Evolutionary conservation across 768 basidiomycete species (phyloP).

Genomic region (Collybia sordida): DNA sequence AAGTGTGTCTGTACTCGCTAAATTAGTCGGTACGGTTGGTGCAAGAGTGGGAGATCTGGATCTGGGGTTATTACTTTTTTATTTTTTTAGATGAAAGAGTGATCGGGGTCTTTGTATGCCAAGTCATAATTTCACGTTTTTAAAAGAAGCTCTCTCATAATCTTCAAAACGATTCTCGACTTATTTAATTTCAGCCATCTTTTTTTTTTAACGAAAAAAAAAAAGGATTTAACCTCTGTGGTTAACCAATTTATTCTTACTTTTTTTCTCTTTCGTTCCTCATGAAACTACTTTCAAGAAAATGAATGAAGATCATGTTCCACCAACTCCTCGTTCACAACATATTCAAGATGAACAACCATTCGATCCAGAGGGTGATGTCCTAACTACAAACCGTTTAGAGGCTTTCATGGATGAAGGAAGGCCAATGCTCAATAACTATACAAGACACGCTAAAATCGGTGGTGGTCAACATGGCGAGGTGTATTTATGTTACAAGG

Average conservation of each 20-base stretch:
- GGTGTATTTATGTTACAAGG: conserved; percentile 67
- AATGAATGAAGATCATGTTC: conserved; percentile 22
- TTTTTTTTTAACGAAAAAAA: no score
- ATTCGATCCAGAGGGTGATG: conserved; percentile 41
- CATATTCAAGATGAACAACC: conserved; percentile 6
- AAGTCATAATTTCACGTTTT: conserved; percentile 17
- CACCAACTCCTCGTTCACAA: conserved; percentile 15
- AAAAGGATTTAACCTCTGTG: no score
- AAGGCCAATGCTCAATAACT: conserved; percentile 77
- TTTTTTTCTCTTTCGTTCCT: conserved; percentile 18
- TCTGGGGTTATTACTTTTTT: conserved; percentile 10
- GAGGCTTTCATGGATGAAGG: conserved; percentile 38
- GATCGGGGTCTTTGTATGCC: conserved; percentile 20
- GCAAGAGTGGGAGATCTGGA: conserved; percentile 13
- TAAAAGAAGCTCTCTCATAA: conserved; percentile 30
- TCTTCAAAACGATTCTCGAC: conserved; percentile 27
- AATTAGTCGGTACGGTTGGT: conserved; percentile 7
- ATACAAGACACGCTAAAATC: conserved; percentile 71
- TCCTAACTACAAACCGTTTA: conserved; percentile 49
- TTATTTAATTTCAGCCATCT: conserved; percentile 2
- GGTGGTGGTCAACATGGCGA: conserved; percentile 91
- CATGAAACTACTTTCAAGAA: conserved; percentile 23
- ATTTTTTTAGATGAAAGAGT: no score
- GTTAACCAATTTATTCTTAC: conserved; percentile 12
- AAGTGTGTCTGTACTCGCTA: conserved; percentile 39